Conservation (phyloP, 352 stramenopile species). For the Phytophthora aleatoria region DNA sequence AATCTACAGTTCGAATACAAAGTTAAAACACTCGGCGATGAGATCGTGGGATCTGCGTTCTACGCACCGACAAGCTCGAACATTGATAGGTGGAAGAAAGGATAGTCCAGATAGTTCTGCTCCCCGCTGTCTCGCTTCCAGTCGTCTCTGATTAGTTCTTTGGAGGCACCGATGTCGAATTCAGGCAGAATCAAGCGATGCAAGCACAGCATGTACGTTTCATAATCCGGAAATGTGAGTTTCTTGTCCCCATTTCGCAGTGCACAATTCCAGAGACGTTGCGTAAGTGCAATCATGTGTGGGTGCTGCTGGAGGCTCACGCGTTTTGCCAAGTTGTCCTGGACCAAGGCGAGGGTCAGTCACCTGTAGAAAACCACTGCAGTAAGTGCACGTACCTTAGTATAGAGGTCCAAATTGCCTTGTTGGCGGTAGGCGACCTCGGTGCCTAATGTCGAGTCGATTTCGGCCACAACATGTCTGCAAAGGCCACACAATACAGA, state of each 20-base stretch:
- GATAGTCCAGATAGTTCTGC: constrained; percentile 60
- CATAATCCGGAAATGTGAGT: constrained; percentile 55
- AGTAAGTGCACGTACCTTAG: constrained; percentile 40
- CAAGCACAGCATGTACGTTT: constrained; percentile 73
- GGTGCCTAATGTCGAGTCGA: constrained; percentile 20
- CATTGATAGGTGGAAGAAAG: constrained; percentile 83
- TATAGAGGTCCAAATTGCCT: constrained; percentile 79
- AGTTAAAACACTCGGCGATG: background rate
- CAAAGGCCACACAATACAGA: background rate
- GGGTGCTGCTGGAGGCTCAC: constrained; percentile 58
- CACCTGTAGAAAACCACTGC: background rate
- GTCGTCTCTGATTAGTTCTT: constrained; percentile 68
- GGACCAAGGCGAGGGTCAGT: background rate
- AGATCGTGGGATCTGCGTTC: background rate
- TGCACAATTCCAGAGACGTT: constrained; percentile 70
- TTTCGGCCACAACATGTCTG: constrained; percentile 68
- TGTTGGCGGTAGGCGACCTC: constrained; percentile 69
- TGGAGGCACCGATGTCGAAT: constrained; percentile 69
- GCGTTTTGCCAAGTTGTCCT: constrained; percentile 77
- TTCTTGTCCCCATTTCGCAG: constrained; percentile 38
- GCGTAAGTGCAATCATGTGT: constrained; percentile 72
- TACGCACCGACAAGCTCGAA: constrained; percentile 78
- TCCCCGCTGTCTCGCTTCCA: constrained; percentile 66
- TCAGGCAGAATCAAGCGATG: constrained; percentile 80
- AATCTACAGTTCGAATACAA: constrained; percentile 33